Conservation (phyloP, 192 early-diverging fungal species). For the Backusella morwellensis region DNA sequence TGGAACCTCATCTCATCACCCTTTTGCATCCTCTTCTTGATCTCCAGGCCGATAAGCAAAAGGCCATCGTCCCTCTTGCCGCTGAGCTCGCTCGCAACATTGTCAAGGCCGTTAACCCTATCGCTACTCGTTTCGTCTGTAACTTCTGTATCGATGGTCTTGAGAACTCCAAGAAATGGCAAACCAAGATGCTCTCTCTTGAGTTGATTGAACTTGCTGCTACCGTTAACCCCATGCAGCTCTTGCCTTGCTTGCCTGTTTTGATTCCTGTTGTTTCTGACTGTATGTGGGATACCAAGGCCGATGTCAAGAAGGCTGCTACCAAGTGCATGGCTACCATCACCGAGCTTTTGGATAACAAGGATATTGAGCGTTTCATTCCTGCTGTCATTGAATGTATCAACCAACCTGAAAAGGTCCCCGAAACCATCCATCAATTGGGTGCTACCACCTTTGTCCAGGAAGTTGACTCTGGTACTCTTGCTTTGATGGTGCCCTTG, state of each 20-base stretch:
- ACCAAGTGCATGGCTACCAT: slow-evolving; percentile 62
- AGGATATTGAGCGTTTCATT: slow-evolving; percentile 76
- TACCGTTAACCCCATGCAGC: slow-evolving; percentile 43
- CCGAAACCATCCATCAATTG: slow-evolving; percentile 74
- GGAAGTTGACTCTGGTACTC: slow-evolving; percentile 71
- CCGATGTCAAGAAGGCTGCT: slow-evolving; percentile 66
- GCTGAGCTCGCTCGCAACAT: slow-evolving; percentile 39
- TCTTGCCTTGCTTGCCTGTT: slow-evolving; percentile 48
- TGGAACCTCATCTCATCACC: slow-evolving; percentile 72
- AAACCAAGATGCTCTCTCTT: slow-evolving; percentile 65
- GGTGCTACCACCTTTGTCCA: slow-evolving; percentile 82
- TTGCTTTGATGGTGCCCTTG: slow-evolving; percentile 79
- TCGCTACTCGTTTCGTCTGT: slow-evolving; percentile 51
- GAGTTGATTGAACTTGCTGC: slow-evolving; percentile 44
- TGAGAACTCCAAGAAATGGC: slow-evolving; percentile 76
- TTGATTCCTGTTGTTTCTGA: slow-evolving; percentile 75
- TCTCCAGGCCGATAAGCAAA: slow-evolving; percentile 55
- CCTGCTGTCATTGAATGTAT: slow-evolving; percentile 74
- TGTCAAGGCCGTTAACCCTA: slow-evolving; percentile 41
- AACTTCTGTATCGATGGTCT: slow-evolving; percentile 62
- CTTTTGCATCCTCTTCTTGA: slow-evolving; percentile 64
- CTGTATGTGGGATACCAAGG: slow-evolving; percentile 83
- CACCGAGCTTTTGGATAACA: slow-evolving; percentile 72
- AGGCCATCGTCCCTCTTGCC: slow-evolving; percentile 35
- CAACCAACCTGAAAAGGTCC: slow-evolving; percentile 76